Evolutionary conservation across 768 basidiomycete species (phyloP), one percentile per base, ranked within the genome.

Genomic region (Pisolithus tinctorius): DNA sequence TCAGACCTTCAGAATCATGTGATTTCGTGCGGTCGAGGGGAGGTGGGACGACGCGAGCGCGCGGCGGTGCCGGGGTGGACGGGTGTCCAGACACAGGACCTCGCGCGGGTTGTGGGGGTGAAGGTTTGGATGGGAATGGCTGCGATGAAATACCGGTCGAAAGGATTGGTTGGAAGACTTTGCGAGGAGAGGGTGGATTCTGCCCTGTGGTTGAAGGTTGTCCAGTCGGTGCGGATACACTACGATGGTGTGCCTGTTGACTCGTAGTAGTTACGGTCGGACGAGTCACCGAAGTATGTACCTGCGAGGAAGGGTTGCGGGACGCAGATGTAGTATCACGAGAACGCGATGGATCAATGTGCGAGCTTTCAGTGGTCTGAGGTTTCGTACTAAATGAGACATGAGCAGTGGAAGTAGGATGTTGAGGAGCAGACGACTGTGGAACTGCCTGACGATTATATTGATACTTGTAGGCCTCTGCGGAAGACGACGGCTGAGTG

Each of bases 1-100:
- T 75, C 34, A 85, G 72, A 37, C 80, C 68, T 49, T 74, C 72
- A 8, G 77, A 74, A 43, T 83, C 82, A 48, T 76, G 69, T 11
- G 77, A 78, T 17, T 68, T 63, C 37, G 65, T 60, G 29, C 70
- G 70, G 39, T 70, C 65, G 20, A 71, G 48, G 14, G 55, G 63
- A 14, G 34, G 34, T 13, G 14, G 34, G 34, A 66, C 53, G 13
- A 51, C 40, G 16, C 64, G 51, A 49, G 54, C 41, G 48, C 62
- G 65, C 6, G 58, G 48, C 29, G 65, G 67, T 46, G 64, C 64
- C 55, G 69, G 64, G 5, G 70, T 59, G 17, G 62, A 60, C 11
- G 62, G 41, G 51, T 71, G 64, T 1, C 63, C 70, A 25, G 69
- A 55, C n/a, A 54, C 49, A 9, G 69, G 60, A 7, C 52, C 62